Evolutionary conservation across 164 flowering plant genomes (phyloP), one percentile per base, ranked within the genome.

Genomic region (Stephania japonica): DNA sequence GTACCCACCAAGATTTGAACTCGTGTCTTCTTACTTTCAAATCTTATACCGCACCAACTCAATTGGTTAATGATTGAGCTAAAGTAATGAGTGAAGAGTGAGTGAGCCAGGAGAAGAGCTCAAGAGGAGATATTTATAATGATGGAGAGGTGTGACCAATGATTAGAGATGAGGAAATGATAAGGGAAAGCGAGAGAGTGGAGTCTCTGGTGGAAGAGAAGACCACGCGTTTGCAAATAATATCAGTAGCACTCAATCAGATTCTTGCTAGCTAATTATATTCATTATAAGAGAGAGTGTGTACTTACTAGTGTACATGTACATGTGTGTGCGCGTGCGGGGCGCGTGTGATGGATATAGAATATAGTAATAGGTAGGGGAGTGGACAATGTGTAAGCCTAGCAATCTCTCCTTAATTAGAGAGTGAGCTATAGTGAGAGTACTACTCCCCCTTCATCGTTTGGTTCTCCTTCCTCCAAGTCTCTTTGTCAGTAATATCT

Each of bases 141-240:
- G 12, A 24, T 9, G 26, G 44, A 18, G 49, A n/a, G 21, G 32
- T 13, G 18, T 38, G 42, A n/a, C 42, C 53, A 50, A 42, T 67
- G 49, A 74, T 67, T 67, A 19, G 50, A 59, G 63, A 12, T 14
- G 4, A 19, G 21, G 27, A 50, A 69, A 13, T 13, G 4, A 21
- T 12, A 59, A 19, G 14, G 44, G 14, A 26, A 25, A 68, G 16
- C 42, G 68, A 50, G 72, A 79, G 78, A 32, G 27, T 68, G 38
- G 62, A 75, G 62, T 65, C 25, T 78, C 77, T 82, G 86, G 75
- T 75, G 65, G 8, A 71, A 41, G 50, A 74, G 75, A 50, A 69
- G 83, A 78, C 75, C 82, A 82, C 86, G 86, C 80, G 79, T 61
- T 81, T 75, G 68, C 11, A 11, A 18, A 70, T 26, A 63, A 41